Percentiles rank a stretch among this genome's conserved stretches.
Conservation (phyloP, 768 basidiomycete species). For the Lentinula lateritia region DNA sequence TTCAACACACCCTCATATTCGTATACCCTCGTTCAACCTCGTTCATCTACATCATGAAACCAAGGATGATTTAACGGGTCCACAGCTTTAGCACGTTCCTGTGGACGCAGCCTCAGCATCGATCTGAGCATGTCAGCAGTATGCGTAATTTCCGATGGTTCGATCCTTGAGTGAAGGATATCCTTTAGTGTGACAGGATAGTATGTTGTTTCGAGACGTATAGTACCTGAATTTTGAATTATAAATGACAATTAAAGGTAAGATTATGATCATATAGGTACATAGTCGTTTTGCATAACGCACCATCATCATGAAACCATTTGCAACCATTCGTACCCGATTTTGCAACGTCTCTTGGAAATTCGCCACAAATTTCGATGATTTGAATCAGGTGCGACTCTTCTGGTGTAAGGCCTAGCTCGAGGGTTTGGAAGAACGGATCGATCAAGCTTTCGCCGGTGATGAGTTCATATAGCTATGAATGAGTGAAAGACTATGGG, state of each 20-base stretch:
- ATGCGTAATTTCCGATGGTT: constrained; percentile 8
- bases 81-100: constrained; percentile 11
- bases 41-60: constrained; percentile 8
- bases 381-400: constrained; percentile 25
- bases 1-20: neutral
- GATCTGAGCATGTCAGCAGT: constrained; percentile 14
- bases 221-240: constrained; percentile 5
- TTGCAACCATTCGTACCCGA: constrained; percentile 10
- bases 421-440: constrained; percentile 19
- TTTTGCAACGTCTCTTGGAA: constrained; percentile 14
- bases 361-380: constrained; percentile 18
- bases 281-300: neutral
- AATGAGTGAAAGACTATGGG: neutral
- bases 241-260: neutral
- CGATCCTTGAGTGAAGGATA: constrained; percentile 14
- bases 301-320: constrained; percentile 21
- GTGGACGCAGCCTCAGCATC: constrained; percentile 15
- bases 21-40: neutral
- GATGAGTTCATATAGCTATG: constrained; percentile 18
- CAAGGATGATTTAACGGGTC: constrained; percentile 19
- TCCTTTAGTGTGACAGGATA: constrained; percentile 16
- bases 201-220: constrained; percentile 19
- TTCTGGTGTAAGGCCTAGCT: constrained; percentile 17
- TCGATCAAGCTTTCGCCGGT: constrained; percentile 19
- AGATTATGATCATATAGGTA: neutral